phyloP scores from a whole-genome alignment of 2,329 filamentous ascomycete species.

The Monosporascus sp. region DNA sequence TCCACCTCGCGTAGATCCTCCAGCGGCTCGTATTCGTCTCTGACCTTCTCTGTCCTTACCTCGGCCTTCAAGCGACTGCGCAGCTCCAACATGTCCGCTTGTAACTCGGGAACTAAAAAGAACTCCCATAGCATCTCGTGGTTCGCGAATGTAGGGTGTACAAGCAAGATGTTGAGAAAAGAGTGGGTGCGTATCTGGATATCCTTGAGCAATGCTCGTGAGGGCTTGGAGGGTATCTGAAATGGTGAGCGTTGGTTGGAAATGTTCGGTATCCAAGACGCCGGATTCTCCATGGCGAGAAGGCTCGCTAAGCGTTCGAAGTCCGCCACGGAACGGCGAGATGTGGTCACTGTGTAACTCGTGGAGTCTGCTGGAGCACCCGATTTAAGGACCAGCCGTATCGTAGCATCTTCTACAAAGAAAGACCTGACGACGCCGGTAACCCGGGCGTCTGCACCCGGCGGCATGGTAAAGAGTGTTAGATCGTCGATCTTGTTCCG shows the following conservation, averaged over 20 bases:
- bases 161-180: slow-evolving; percentile 80
- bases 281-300: slow-evolving; percentile 83
- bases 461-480: slow-evolving; percentile 70
- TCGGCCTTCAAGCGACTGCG: slow-evolving; percentile 83
- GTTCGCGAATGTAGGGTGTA: slow-evolving; percentile 87
- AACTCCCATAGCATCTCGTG: slow-evolving; percentile 99
- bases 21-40: slow-evolving; percentile 83
- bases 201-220: slow-evolving; percentile 78
- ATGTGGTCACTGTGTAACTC: slow-evolving; percentile 91
- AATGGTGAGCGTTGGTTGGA: slow-evolving; percentile 79
- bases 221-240: slow-evolving; percentile 88
- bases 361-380: slow-evolving; percentile 77
- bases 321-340: slow-evolving; percentile 78
- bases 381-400: slow-evolving; percentile 90
- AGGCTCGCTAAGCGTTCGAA: slow-evolving; percentile 88
- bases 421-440: slow-evolving; percentile 93
- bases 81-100: slow-evolving; percentile 83
- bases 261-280: slow-evolving; percentile 86
- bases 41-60: slow-evolving; percentile 74
- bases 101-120: slow-evolving; percentile 91
- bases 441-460: slow-evolving; percentile 71
- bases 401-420: slow-evolving; percentile 93
- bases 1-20: slow-evolving; percentile 84
- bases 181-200: slow-evolving; percentile 81
- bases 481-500: slow-evolving; percentile 95